Base-by-base conservation (phyloP, 2,329 filamentous ascomycete genomes). In the Nectriaceae sp. region DNA sequence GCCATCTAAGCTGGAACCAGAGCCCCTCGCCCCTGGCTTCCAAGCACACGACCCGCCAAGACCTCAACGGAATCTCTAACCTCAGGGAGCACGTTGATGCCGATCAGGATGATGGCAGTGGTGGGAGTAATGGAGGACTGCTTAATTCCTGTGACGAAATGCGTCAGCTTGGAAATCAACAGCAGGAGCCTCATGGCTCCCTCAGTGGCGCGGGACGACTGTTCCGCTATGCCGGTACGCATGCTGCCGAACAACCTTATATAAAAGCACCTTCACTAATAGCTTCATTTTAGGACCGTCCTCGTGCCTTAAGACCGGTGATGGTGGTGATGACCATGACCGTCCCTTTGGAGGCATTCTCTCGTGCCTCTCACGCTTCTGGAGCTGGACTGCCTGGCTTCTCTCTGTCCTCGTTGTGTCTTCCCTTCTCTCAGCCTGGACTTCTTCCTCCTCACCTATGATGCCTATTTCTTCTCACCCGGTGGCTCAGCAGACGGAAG, bases 41-140 rank as follows among this genome's bases (percentile, higher is more conserved):
- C 18, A 70, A 75, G 41, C 63, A 77, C 41, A 82, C 78, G 21
- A 80, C 78, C 35, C 69, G 78, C 56, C 73, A 80, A 68, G 78
- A 82, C 60, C 68, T 81, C 49, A 80, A 80, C 52, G 78, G 78
- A 53, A 77, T 78, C 53, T 69, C 75, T 55, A 82, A 82, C 63
- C 64, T 74, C 18, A 74, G 77, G 19, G 71, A 75, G 57, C 68
- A 70, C 50, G 66, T 72, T 21, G 64, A 69, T 31, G 64, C 68
- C 50, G 57, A 58, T 41, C 63, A 69, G 56, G 66, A 70, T 47
- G 64, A 62, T 47, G 63, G 56, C 36, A 62, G 58, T 13, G 64
- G 59, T 16, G 63, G 61, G 18, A 59, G 54, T 35, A 50, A 53
- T 6, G 60, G 59, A 8, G 44, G 55, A 5, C 24, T 52, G 22